Evolutionary conservation across 164 flowering plant species (phyloP).

Genomic region (Magnolia changhungtana): DNA sequence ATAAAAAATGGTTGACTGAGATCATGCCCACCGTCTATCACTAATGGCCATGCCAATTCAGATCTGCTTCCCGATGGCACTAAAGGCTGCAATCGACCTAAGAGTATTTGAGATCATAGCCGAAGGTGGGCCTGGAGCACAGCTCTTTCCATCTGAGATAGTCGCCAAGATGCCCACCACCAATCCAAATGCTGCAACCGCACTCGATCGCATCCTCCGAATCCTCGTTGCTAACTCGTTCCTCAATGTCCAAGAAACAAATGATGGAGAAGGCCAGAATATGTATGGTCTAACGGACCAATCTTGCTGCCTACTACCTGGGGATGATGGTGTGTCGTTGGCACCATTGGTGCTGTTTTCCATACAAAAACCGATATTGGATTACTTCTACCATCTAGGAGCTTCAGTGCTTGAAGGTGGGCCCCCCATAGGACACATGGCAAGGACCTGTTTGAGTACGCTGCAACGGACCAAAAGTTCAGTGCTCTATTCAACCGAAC

Average conservation of each 20-base stretch:
- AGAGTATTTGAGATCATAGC: constrained; percentile 10
- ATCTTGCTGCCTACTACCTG: constrained; percentile 1
- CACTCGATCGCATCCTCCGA: constrained; percentile 17
- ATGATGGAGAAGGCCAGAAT: neutral
- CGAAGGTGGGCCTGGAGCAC: constrained; percentile 4
- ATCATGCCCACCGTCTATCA: neutral
- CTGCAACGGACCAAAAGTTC: neutral
- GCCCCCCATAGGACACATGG: constrained; percentile 6
- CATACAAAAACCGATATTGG: neutral
- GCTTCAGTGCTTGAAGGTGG: constrained; percentile 8
- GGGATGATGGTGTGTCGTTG: neutral
- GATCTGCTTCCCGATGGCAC: constrained; percentile 15
- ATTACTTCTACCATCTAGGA: constrained; percentile 2
- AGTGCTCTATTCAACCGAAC: neutral
- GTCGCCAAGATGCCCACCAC: constrained; percentile 11
- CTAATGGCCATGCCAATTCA: neutral
- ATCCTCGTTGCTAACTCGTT: constrained; percentile 10
- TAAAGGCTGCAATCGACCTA: constrained; percentile 3
- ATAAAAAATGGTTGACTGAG: neutral
- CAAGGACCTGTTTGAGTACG: neutral
- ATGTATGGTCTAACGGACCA: constrained; percentile 10
- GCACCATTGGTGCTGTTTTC: neutral
- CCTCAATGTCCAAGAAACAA: constrained; percentile 2
- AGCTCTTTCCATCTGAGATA: constrained; percentile 6
- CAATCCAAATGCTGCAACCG: constrained; percentile 6